Conservation (phyloP, 192 early-diverging fungal genomes). For the Allomyces macrogynus region DNA sequence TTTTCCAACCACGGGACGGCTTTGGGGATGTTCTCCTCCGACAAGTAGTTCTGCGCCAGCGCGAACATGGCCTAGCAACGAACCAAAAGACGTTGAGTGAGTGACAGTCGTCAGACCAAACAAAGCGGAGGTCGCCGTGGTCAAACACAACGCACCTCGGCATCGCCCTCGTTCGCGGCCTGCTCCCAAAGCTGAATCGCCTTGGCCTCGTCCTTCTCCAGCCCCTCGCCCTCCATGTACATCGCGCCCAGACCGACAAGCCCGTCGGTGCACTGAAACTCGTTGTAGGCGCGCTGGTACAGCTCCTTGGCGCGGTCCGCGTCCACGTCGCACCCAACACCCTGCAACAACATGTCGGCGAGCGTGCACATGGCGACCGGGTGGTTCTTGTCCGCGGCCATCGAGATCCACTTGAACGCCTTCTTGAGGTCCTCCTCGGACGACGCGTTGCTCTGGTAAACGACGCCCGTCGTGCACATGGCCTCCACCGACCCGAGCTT, state of each 20-base stretch:
- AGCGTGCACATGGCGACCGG: not conserved
- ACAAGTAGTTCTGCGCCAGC: too few species aligned
- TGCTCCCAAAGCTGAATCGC: not conserved
- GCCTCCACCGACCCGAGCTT: not conserved
- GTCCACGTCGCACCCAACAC: not conserved
- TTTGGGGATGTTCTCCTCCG: too few species aligned
- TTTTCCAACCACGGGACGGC: not conserved
- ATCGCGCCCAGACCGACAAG: not conserved
- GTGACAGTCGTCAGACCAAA: too few species aligned
- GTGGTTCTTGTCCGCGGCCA: not conserved
- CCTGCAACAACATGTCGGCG: not conserved
- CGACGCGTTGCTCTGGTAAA: not conserved
- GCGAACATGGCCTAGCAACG: too few species aligned
- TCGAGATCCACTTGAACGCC: not conserved
- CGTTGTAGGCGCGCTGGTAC: not conserved
- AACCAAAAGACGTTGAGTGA: too few species aligned
- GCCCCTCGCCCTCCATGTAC: not conserved
- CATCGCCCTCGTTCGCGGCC: not conserved
- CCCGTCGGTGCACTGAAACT: not conserved
- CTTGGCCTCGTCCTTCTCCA: not conserved
- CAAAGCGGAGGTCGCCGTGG: too few species aligned
- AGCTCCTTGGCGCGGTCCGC: not conserved
- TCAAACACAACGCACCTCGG: too few species aligned
- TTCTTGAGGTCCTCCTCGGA: not conserved
- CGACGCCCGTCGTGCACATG: not conserved